Evolutionary conservation across 1,139 yeast genomes (phyloP), one percentile per base, ranked within the genome.

Genomic region (Taiozyma sp.): DNA sequence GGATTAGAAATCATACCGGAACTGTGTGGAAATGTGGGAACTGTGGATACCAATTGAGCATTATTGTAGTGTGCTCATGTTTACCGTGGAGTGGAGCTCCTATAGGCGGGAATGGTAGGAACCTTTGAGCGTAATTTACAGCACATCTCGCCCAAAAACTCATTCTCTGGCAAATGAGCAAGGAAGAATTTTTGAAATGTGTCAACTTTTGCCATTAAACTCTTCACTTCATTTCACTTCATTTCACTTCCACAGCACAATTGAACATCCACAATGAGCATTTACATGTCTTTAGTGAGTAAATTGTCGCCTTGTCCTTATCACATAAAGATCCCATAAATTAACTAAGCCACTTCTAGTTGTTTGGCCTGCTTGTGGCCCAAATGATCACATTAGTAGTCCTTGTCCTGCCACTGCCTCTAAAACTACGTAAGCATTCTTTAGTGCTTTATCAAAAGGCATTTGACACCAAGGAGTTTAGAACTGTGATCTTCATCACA

Each of bases 401-500:
- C 2, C 64, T 84, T 48, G 81, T 84, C 19, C 66, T 83, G 57
- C 91, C 91, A 37, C 68, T 85, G 55, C 90, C 90, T 10, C 74
- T 73, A 50, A 64, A 67, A n/a, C 54, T 85, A 4, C 76, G 88
- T 54, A 69, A 70, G 50, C 68, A 68, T 24, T 64, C 80, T 21
- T 76, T 79, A 45, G 63, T 67, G n/a, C 41, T 70, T 1, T 73
- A 74, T 49, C 68, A 71, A 48, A 56, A 57, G 26, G 56, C 75
- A 30, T 62, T 65, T 22, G 53, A 53, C 5, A 73, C 72, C 47
- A 70, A 70, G 42, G 79, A 83, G 62, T 70, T 74, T 56, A 74
- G 71, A 53, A 79, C 84, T 1, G 78, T 82, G 0, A 57, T 75
- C 6, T 66, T 68, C 1, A 82, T 84, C 52, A 62, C 73, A 14